These are phyloP conservation scores for Trichophyton equinum DNA, from an alignment of 2,329 filamentous ascomycete genomes.

Conservation along the genomic window DNA sequence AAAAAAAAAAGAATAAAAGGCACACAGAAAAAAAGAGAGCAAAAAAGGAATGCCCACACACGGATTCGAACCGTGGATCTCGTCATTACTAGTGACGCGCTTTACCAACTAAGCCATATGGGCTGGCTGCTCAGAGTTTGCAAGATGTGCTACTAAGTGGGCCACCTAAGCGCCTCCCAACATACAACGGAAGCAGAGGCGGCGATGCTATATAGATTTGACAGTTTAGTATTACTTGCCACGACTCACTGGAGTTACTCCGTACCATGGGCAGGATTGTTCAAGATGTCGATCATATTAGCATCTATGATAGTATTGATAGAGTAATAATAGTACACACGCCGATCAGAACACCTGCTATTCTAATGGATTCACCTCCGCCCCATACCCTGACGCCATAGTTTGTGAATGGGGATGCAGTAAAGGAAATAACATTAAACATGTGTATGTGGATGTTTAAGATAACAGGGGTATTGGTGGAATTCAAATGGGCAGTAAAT, in stretches of 20 bases:
- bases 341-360: background rate
- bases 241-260: too few species aligned
- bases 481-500: background rate
- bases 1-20: background rate
- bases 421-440: background rate
- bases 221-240: too few species aligned
- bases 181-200: too few species aligned
- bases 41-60: background rate
- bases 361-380: background rate
- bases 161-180: too few species aligned
- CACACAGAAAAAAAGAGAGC: background rate
- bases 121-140: background rate
- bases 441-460: background rate
- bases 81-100: background rate
- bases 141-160: background rate
- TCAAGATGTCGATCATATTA: background rate
- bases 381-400: background rate
- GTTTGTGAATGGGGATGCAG: background rate
- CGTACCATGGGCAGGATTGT: too few species aligned
- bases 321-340: background rate
- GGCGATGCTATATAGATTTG: too few species aligned
- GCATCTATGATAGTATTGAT: background rate
- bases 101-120: background rate
- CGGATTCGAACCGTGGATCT: background rate
- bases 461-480: background rate